Percentiles rank a stretch among this genome's conserved stretches.
Conservation (phyloP, 2,329 filamentous ascomycete species). For the Cadophora malorum region DNA sequence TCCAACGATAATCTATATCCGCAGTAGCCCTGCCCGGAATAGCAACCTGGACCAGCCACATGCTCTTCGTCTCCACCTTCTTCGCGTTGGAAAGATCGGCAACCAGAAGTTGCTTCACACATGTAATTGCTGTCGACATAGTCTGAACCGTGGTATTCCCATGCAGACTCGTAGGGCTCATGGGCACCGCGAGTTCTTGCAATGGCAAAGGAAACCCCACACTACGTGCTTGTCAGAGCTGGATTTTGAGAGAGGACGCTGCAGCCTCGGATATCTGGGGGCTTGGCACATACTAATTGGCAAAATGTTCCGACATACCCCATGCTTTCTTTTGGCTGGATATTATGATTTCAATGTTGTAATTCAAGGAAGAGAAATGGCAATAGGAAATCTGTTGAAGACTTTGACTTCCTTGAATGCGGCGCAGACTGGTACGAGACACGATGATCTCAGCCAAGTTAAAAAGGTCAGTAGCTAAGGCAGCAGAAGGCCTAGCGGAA, state of each 20-base stretch:
- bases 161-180: neutral
- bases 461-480: neutral
- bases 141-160: constrained; percentile 4
- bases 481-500: no score
- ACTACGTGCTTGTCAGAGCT: neutral
- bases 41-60: constrained; percentile 22
- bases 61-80: constrained; percentile 1
- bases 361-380: no score
- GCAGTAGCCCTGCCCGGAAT: constrained; percentile 9
- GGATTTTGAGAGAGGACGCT: neutral
- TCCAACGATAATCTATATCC: constrained; percentile 7
- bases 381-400: no score
- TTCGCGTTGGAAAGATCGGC: neutral
- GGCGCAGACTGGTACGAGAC: no score
- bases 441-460: neutral
- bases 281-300: neutral
- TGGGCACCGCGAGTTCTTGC: constrained; percentile 6
- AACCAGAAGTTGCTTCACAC: constrained; percentile 16
- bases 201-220: constrained; percentile 17
- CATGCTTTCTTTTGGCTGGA: neutral
- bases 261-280: neutral
- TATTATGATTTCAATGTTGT: no score
- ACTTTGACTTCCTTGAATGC: no score
- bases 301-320: neutral
- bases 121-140: neutral